phyloP scores from a whole-genome alignment of 2,329 filamentous ascomycete genomes.

The Penicillium oxalicum region DNA sequence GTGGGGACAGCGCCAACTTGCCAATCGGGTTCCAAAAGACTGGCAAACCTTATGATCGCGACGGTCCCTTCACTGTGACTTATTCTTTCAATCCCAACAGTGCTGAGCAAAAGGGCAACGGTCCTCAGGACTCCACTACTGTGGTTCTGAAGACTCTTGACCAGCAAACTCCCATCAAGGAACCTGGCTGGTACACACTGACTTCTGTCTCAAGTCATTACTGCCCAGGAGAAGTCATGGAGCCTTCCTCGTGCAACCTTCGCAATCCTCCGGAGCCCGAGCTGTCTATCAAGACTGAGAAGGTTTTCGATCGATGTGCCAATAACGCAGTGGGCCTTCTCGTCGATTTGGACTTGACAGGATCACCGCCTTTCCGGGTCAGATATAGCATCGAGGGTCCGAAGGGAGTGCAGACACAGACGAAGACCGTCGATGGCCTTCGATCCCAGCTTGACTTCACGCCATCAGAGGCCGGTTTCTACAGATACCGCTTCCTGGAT shows the following conservation, averaged over 20 bases:
- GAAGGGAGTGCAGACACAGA: slow-evolving; percentile 51
- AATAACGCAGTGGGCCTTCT: slow-evolving; percentile 86
- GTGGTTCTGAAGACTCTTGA: slow-evolving; percentile 53
- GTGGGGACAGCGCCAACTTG: slow-evolving; percentile 60
- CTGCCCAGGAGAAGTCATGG: slow-evolving; percentile 81
- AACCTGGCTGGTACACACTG: slow-evolving; percentile 80
- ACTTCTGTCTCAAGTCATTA: slow-evolving; percentile 71
- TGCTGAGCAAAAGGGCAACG: slow-evolving; percentile 59
- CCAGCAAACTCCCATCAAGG: slow-evolving; percentile 62
- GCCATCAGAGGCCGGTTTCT: slow-evolving; percentile 73
- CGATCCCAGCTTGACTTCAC: slow-evolving; percentile 79
- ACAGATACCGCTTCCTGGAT: slow-evolving; percentile 76
- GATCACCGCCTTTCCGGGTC: slow-evolving; percentile 85
- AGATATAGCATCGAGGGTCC: slow-evolving; percentile 64
- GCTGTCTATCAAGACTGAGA: slow-evolving; percentile 65
- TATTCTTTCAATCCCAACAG: slow-evolving; percentile 78
- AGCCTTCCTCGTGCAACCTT: slow-evolving; percentile 88
- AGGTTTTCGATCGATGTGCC: slow-evolving; percentile 90
- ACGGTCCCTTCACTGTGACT: slow-evolving; percentile 64
- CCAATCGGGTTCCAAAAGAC: slow-evolving; percentile 65
- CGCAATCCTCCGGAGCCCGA: slow-evolving; percentile 86
- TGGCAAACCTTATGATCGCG: slow-evolving; percentile 50
- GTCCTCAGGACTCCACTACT: slow-evolving; percentile 50
- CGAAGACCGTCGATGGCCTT: slow-evolving; percentile 60
- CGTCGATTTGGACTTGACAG: slow-evolving; percentile 82